Percentiles rank a stretch among this genome's conserved stretches.
Evolutionary conservation across 1,284 basidiomycete species (phyloP).

Genomic region (Puccinia polysora): DNA sequence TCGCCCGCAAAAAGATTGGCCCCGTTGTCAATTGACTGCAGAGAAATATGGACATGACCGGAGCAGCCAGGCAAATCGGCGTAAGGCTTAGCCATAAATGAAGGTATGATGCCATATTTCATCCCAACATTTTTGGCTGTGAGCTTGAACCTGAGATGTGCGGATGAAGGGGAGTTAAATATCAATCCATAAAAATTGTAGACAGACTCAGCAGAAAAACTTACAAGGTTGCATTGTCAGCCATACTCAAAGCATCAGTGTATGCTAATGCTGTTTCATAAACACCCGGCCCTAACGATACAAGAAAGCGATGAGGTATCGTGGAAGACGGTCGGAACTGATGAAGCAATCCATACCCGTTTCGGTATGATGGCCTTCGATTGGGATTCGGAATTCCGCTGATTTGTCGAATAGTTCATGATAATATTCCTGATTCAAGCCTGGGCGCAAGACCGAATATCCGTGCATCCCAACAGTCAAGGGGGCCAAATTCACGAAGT

Average conservation of each 20-base stretch:
- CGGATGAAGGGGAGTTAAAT: neutral
- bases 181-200: too few relatives aligned
- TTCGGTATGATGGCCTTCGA: slow-evolving; percentile 75
- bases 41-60: slow-evolving; percentile 86
- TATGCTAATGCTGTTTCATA: slow-evolving; percentile 91
- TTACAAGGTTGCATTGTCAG: slow-evolving; percentile 79
- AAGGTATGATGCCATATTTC: slow-evolving; percentile 78
- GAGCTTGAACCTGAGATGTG: slow-evolving; percentile 67
- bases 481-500: slow-evolving; percentile 67
- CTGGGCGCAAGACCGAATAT: slow-evolving; percentile 51
- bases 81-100: slow-evolving; percentile 88
- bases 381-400: slow-evolving; percentile 67
- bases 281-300: slow-evolving; percentile 58
- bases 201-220: too few relatives aligned
- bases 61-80: slow-evolving; percentile 47
- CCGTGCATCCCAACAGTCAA: slow-evolving; percentile 73
- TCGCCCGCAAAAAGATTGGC: slow-evolving; percentile 72
- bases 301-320: slow-evolving; percentile 55
- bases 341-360: slow-evolving; percentile 35
- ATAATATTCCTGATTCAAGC: slow-evolving; percentile 80
- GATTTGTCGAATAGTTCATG: slow-evolving; percentile 77
- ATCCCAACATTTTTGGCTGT: slow-evolving; percentile 87
- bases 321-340: neutral
- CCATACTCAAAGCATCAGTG: slow-evolving; percentile 75
- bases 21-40: slow-evolving; percentile 64